Base-by-base conservation (phyloP, 2,329 filamentous ascomycete species). In the Bipolaris oryzae region DNA sequence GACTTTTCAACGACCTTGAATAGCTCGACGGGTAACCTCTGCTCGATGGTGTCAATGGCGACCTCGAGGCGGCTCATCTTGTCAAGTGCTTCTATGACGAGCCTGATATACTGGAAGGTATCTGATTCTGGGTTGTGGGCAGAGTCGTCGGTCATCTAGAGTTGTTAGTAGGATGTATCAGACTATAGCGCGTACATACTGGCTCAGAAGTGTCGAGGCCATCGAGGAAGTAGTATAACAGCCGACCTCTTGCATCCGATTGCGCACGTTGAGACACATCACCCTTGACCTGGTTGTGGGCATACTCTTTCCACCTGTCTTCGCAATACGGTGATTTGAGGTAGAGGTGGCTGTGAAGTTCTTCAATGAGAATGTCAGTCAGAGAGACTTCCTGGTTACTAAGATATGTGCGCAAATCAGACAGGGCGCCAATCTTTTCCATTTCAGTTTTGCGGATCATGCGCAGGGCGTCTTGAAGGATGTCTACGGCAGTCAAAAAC, bases 291-390 rank as follows among this genome's bases (percentile, higher is more conserved):
- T 90, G 88, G 35, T 84, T 85, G 66, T 89, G 89, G 35, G 88
- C 84, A 57, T 96, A 86, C 56, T 85, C 85, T 76, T 96, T 96
- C 95, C 95, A 99, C 64, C 95, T 84, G 73, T 96, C 92, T 73
- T 96, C 92, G 72, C 94, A 98, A 74, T 99, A 99, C 0, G 94
- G 95, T 3, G 94, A 98, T 74, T 98, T 98, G 37, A 99, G 86
- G 73, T 99, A 99, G 3, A 99, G 83, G 77, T 99, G 95, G 74
- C 96, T 95, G 73, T 99, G 95, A 33, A 99, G 82, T 76, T 99
- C 95, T 74, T 99, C 95, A n/a, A 98, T 88, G 53, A 99, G 76
- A 50, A 98, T 98, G 71, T 99, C 95, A 71, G 94, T 94, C 61
- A 99, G 79, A 0, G 91, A 88, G 25, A 89, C 90, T 78, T 99